Evolutionary conservation across 140 eudicot genomes (phyloP).

Genomic region (Bidens hawaiensis): DNA sequence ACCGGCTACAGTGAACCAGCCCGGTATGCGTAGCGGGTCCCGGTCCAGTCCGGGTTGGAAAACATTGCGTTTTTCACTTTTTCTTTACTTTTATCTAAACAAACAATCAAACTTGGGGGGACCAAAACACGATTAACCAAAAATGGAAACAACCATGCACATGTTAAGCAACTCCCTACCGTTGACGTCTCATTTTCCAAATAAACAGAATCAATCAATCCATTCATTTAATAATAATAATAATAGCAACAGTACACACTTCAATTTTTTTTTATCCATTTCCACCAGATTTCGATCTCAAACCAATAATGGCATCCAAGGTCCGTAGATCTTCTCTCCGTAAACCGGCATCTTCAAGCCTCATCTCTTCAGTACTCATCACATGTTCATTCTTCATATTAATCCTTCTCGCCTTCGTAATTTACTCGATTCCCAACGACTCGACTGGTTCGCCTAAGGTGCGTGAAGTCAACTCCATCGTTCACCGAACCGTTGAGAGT

Average conservation of each 20-base stretch:
- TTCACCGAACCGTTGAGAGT: constrained; percentile 29
- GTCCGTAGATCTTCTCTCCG: constrained; percentile 33
- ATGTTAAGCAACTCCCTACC: constrained; percentile 27
- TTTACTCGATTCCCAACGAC: constrained; percentile 47
- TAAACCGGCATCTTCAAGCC: constrained; percentile 35
- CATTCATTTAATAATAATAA: background rate
- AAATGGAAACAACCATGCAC: constrained; percentile 15
- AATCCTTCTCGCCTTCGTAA: constrained; percentile 51
- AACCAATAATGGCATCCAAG: constrained; percentile 43
- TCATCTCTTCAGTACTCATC: constrained; percentile 34
- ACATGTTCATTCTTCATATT: constrained; percentile 42
- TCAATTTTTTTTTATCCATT: too few relatives aligned
- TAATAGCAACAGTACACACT: background rate
- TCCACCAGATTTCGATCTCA: background rate
- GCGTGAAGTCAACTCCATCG: constrained; percentile 57
- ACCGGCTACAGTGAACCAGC: too few relatives aligned
- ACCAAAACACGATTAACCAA: background rate
- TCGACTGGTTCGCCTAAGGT: constrained; percentile 28
- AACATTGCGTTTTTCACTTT: too few relatives aligned
- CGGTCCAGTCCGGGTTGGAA: too few relatives aligned
- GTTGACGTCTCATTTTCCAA: constrained; percentile 27
- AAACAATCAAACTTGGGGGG: constrained; percentile 3
- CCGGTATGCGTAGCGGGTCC: too few relatives aligned
- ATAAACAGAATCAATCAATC: background rate
- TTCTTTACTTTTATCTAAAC: background rate